These are phyloP conservation scores for Cydonia oblonga DNA, from an alignment of 331 rosid genomes.

Conservation along the genomic window DNA sequence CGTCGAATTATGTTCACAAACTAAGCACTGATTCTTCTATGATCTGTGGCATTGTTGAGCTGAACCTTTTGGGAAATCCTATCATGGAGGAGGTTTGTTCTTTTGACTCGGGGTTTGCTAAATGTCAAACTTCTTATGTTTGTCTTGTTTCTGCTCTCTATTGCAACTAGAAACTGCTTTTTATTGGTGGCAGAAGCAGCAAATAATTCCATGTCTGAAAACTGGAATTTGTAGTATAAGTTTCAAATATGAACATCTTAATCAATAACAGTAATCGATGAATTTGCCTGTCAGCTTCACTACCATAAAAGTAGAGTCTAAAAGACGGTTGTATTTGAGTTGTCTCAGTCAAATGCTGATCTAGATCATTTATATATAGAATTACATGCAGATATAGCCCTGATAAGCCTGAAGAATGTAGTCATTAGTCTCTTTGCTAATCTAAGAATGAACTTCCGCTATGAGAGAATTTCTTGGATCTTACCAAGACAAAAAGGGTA, in stretches of 20 bases:
- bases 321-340: not conserved
- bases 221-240: not conserved
- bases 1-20: slow-evolving; percentile 35
- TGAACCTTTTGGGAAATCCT: slow-evolving; percentile 70
- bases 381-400: not conserved
- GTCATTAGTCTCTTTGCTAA: not conserved
- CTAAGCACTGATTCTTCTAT: slow-evolving; percentile 17
- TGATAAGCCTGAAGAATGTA: not conserved
- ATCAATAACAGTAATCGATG: not conserved
- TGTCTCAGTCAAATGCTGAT: not conserved
- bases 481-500: slow-evolving; percentile 28
- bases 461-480: not conserved
- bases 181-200: too few relatives aligned
- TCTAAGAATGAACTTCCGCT: not conserved
- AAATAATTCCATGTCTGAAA: not conserved
- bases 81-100: slow-evolving; percentile 57
- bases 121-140: not conserved
- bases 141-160: not conserved
- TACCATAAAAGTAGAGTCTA: not conserved
- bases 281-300: not conserved
- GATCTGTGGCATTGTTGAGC: slow-evolving; percentile 49
- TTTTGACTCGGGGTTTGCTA: not conserved
- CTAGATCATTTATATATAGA: not conserved
- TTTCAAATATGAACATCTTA: not conserved
- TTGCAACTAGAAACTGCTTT: not conserved